phyloP scores from a whole-genome alignment of 768 basidiomycete genomes.

The Boletales sp. region DNA sequence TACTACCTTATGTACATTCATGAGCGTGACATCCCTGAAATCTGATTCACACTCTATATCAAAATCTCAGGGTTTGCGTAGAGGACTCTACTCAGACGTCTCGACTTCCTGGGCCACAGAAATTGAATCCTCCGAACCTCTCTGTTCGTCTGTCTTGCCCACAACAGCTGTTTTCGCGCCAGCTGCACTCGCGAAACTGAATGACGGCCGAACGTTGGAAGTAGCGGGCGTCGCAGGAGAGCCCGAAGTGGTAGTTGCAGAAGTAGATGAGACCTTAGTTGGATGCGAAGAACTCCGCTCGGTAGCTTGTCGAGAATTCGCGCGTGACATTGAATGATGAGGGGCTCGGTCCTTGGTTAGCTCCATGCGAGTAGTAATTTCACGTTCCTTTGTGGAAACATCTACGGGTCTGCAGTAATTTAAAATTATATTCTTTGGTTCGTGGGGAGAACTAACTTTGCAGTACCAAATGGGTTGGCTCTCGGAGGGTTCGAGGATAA shows the following conservation, averaged over 20 bases:
- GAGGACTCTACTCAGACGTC: slow-evolving; percentile 10
- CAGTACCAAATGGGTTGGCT: slow-evolving; percentile 84
- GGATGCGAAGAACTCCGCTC: slow-evolving; percentile 39
- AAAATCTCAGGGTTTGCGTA: slow-evolving; percentile 2
- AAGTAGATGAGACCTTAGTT: slow-evolving; percentile 32
- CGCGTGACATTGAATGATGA: slow-evolving; percentile 45
- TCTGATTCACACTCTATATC: not conserved
- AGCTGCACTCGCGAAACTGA: slow-evolving; percentile 83
- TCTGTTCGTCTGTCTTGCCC: slow-evolving; percentile 16
- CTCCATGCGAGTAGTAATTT: slow-evolving; percentile 63
- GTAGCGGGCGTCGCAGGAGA: slow-evolving; percentile 30
- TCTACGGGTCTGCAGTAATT: slow-evolving; percentile 72
- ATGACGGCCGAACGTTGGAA: slow-evolving; percentile 58
- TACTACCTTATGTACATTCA: not conserved
- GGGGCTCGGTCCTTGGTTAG: slow-evolving; percentile 32
- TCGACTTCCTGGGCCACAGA: slow-evolving; percentile 13
- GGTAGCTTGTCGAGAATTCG: slow-evolving; percentile 43
- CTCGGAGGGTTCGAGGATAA: slow-evolving; percentile 49
- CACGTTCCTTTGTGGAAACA: slow-evolving; percentile 69
- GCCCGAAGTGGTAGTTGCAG: slow-evolving; percentile 9
- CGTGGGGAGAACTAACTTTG: slow-evolving; percentile 50
- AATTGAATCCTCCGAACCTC: slow-evolving; percentile 3
- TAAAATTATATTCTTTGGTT: slow-evolving; percentile 1
- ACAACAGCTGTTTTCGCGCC: slow-evolving; percentile 28
- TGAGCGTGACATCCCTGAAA: slow-evolving; percentile 3